A percentile compares a stretch with the other conserved stretches of the same genome.
Evolutionary conservation across 1,139 yeast genomes (phyloP).

Genomic region (Martiniozyma asiatica): DNA sequence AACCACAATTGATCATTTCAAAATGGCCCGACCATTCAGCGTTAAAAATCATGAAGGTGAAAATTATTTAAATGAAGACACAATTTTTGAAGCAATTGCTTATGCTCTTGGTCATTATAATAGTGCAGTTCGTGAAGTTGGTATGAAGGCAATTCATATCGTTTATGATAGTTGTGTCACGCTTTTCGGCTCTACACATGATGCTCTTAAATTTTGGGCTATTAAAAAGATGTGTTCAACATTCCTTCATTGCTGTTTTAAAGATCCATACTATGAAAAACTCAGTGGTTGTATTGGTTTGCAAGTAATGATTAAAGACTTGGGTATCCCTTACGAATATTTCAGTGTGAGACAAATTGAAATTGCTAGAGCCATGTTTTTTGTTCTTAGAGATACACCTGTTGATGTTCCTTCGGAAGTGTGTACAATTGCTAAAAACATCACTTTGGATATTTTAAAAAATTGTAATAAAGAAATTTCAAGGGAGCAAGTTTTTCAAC

Average conservation of each 20-base stretch:
- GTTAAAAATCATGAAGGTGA: conserved; percentile 73
- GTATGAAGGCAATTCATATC: conserved; percentile 51
- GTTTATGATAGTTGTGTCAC: conserved; percentile 52
- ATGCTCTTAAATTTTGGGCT: conserved; percentile 61
- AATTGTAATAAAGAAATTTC: conserved; percentile 53
- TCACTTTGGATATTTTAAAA: conserved; percentile 51
- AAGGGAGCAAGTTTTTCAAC: conserved; percentile 49
- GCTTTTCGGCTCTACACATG: conserved; percentile 55
- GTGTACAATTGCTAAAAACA: conserved; percentile 53
- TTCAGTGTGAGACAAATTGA: conserved; percentile 72
- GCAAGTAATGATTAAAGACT: conserved; percentile 55
- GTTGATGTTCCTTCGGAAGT: conserved; percentile 78
- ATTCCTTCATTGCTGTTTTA: conserved; percentile 84
- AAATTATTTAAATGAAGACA: conserved; percentile 55
- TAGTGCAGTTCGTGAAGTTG: conserved; percentile 57
- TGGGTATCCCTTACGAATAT: conserved; percentile 60
- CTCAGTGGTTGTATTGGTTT: conserved; percentile 86
- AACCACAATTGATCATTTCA: conserved; percentile 58
- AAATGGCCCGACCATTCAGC: conserved; percentile 59
- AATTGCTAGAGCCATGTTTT: conserved; percentile 73
- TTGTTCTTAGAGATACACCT: conserved; percentile 84
- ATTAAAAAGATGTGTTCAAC: conserved; percentile 68
- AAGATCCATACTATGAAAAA: conserved; percentile 74
- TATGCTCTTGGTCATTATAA: conserved; percentile 75
- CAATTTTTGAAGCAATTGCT: conserved; percentile 62